phyloP scores from a whole-genome alignment of 2,329 filamentous ascomycete species.

The Didymellaceae sp. region DNA sequence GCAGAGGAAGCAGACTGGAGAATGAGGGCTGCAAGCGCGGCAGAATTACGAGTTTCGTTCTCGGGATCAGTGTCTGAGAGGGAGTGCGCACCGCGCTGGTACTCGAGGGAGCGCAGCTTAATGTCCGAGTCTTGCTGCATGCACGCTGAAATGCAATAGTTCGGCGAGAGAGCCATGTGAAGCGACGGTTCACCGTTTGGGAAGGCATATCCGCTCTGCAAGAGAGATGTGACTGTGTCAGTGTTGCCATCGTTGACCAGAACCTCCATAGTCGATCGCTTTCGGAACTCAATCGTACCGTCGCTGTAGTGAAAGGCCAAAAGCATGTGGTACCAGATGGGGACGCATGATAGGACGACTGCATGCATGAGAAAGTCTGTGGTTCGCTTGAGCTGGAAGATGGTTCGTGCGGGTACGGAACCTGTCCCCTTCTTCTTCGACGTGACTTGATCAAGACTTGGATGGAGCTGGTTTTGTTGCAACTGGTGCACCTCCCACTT shows the following conservation, averaged over 20 bases:
- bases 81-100: constrained; percentile 42
- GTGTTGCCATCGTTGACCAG: constrained; percentile 69
- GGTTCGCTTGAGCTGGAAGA: constrained; percentile 59
- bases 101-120: constrained; percentile 52
- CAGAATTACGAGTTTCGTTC: constrained; percentile 43
- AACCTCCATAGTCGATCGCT: constrained; percentile 74
- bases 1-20: constrained; percentile 52
- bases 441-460: constrained; percentile 78
- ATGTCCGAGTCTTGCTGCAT: constrained; percentile 54
- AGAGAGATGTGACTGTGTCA: constrained; percentile 70
- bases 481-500: constrained; percentile 79
- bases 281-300: constrained; percentile 79
- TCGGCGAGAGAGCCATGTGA: constrained; percentile 56
- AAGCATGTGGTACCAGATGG: constrained; percentile 73
- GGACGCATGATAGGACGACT: constrained; percentile 71
- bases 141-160: constrained; percentile 54
- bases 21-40: constrained; percentile 50
- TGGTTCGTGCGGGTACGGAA: constrained; percentile 40
- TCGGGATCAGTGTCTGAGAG: constrained; percentile 40
- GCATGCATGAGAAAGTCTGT: constrained; percentile 74
- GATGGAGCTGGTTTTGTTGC: constrained; percentile 67
- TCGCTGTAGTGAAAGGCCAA: constrained; percentile 79
- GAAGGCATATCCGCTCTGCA: constrained; percentile 80
- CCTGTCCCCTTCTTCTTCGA: constrained; percentile 65
- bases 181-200: constrained; percentile 65